These are phyloP conservation scores for Setaria viridis DNA, from an alignment of 202 grass and related monocot species.

Conservation along the genomic window DNA sequence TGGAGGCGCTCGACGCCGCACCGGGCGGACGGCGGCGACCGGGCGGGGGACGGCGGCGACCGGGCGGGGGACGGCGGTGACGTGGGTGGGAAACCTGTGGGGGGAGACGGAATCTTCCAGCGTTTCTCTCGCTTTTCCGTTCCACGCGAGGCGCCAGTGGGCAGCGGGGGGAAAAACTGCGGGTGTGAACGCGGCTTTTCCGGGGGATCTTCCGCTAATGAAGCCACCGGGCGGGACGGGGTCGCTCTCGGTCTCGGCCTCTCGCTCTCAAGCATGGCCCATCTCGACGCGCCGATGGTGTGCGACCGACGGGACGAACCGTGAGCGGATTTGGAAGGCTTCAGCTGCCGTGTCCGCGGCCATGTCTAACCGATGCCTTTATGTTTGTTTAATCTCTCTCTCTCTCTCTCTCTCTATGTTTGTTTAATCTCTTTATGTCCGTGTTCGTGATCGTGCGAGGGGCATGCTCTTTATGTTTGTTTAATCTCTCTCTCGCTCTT, in stretches of 20 bases:
- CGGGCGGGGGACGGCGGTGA: background rate
- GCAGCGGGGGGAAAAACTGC: background rate
- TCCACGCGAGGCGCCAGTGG: constrained; percentile 11
- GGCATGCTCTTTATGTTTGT: background rate
- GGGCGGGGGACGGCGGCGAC: background rate
- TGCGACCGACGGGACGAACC: background rate
- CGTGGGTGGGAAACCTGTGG: constrained; percentile 26
- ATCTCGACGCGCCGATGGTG: background rate
- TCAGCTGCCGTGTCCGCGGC: constrained; percentile 32
- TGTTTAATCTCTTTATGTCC: too few relatives aligned
- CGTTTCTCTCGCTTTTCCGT: background rate
- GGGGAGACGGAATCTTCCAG: constrained; percentile 13
- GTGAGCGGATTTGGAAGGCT: background rate
- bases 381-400: background rate
- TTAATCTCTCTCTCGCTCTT: too few relatives aligned
- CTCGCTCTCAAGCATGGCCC: background rate
- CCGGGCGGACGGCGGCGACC: constrained; percentile 43
- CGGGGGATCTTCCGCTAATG: constrained; percentile 38
- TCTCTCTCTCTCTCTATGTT: background rate
- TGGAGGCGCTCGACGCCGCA: background rate
- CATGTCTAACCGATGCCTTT: background rate
- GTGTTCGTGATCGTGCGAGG: background rate
- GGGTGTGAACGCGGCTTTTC: constrained; percentile 51
- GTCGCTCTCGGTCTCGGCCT: background rate
- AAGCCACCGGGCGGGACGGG: background rate